Conservation (phyloP, 169 alveolate genomes). For the Toxoplasma gondii region DNA sequence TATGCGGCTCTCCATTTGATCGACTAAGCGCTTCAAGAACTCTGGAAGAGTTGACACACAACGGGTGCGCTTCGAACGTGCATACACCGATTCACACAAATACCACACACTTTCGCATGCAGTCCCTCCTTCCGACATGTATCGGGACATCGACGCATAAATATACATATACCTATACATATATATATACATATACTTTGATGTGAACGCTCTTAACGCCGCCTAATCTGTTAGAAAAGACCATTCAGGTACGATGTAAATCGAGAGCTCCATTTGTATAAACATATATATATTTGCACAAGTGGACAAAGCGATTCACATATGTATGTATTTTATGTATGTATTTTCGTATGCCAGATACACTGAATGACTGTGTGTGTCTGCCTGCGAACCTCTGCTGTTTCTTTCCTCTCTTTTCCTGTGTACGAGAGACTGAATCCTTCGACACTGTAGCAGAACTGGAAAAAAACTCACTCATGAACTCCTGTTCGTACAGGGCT, state of each 20-base stretch:
- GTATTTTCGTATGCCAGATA: not conserved
- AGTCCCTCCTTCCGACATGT: no score
- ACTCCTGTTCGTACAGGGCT: constrained; percentile 66
- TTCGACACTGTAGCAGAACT: no score
- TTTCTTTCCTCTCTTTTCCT: no score
- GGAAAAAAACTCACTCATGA: constrained; percentile 45
- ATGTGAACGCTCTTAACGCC: no score
- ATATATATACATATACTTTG: not conserved
- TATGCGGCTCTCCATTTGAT: constrained; percentile 73
- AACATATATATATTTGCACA: not conserved
- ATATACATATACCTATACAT: not conserved
- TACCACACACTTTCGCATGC: no score
- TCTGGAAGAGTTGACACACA: constrained; percentile 40
- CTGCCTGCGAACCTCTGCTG: no score
- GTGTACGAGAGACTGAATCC: no score
- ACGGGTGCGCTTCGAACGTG: not conserved
- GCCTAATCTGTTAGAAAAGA: no score
- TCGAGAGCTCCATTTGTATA: no score
- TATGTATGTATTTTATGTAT: not conserved
- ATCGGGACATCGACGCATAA: not conserved
- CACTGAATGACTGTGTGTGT: no score
- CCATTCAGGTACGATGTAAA: no score
- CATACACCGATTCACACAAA: not conserved
- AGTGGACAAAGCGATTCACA: not conserved
- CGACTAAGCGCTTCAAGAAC: constrained; percentile 67